Base-by-base conservation (phyloP, 2,329 filamentous ascomycete genomes). In the Exophiala viscosa region DNA sequence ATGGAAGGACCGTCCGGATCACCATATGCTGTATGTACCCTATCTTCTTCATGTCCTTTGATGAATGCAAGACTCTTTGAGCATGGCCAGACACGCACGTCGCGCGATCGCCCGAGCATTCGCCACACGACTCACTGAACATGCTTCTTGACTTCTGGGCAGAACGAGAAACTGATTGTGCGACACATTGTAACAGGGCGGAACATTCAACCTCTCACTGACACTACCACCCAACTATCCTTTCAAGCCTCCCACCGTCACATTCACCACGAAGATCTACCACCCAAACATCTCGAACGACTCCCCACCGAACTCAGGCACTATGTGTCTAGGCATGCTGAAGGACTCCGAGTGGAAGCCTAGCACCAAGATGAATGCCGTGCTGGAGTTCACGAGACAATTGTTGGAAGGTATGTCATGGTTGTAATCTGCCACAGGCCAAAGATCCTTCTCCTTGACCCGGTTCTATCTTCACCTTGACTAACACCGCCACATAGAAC, bases 261-360 rank as follows among this genome's bases (percentile, higher is more conserved):
- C 80, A 66, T 95, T 96, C 79, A 75, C 77, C 60, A 96, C 90
- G 46, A 92, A 91, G 73, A 88, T 96, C 77, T 96, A 95, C 80
- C 91, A 96, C 75, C 90, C 91, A 40, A 96, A 96, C 73, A 82
- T 96, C 54, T 58, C 55, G 39, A 63, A 62, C 32, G 57, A 62
- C 47, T 51, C 53, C 11, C 62, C 62, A 5, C 59, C 62, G 10
- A 63, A 82, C 66, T 82, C 84, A 61, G 91, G 91, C 57, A 86
- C 80, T 72, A 88, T 96, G 82, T 96, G 91, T 73, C 78, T 96
- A 40, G 84, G 83, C 55, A 81, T 91, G 70, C 82, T 96, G 62
- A 89, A 91, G 68, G 71, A 86, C 28, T 90, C 95, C 65, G 85
- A 89, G 72, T 96, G 91, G 91, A 96, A 96, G 78, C 91, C 91